A percentile compares a stretch with the other conserved stretches of the same genome.
Conservation (phyloP, 805 yeast species). For the Zygosaccharomyces lentus region DNA sequence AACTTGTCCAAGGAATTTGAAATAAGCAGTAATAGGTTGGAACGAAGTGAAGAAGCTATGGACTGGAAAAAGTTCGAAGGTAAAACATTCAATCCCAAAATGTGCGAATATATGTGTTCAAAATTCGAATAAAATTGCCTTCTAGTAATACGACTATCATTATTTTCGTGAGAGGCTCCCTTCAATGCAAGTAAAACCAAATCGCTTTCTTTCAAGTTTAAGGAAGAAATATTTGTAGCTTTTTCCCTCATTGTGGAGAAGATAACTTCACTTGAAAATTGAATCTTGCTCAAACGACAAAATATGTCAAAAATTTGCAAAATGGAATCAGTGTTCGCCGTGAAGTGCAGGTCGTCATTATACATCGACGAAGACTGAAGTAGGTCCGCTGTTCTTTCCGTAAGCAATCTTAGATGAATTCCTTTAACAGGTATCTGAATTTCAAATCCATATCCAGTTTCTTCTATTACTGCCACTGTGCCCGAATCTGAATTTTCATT, state of each 20-base stretch:
- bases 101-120: slow-evolving; percentile 27
- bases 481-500: slow-evolving; percentile 23
- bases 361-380: slow-evolving; percentile 54
- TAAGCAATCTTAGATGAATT: slow-evolving; percentile 50
- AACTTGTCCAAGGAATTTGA: slow-evolving; percentile 26
- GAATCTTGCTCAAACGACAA: slow-evolving; percentile 35
- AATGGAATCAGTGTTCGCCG: slow-evolving; percentile 29
- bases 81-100: slow-evolving; percentile 31
- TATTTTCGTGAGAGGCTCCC: slow-evolving; percentile 25
- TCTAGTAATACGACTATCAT: slow-evolving; percentile 14
- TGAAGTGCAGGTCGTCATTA: slow-evolving; percentile 26
- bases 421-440: slow-evolving; percentile 21
- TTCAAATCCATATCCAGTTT: slow-evolving; percentile 25
- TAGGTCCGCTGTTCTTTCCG: slow-evolving; percentile 66
- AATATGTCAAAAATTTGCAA: slow-evolving; percentile 37
- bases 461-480: slow-evolving; percentile 22
- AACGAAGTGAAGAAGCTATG: slow-evolving; percentile 18
- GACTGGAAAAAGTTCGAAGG: slow-evolving; percentile 25
- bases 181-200: slow-evolving; percentile 26
- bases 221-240: slow-evolving; percentile 22
- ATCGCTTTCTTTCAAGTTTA: slow-evolving; percentile 16
- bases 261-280: slow-evolving; percentile 68
- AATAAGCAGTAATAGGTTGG: slow-evolving; percentile 24
- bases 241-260: slow-evolving; percentile 32
- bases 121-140: slow-evolving; percentile 25